Conservation (phyloP, 2,329 filamentous ascomycete genomes). For the Thermomyces lanuginosus region DNA sequence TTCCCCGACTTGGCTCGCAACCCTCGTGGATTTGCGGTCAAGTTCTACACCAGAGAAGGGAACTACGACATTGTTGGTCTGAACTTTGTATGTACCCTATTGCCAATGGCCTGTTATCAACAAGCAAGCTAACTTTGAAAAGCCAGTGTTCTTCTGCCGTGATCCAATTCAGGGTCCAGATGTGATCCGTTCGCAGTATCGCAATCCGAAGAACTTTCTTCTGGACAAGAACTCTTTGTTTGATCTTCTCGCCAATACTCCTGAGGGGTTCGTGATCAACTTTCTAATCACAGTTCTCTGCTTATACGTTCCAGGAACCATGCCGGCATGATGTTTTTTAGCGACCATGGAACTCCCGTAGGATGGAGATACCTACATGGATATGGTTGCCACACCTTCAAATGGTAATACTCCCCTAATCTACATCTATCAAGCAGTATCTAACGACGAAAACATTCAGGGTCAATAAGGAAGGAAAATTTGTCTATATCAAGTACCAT, state of each 20-base stretch:
- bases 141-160: conserved; percentile 35
- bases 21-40: conserved; percentile 34
- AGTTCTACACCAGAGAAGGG: conserved; percentile 34
- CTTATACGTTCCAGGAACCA: conserved; percentile 22
- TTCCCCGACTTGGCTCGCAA: conserved; percentile 32
- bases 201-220: conserved; percentile 34
- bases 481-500: conserved; percentile 38
- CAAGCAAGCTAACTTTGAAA: too few relatives aligned
- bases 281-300: neutral
- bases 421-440: too few relatives aligned
- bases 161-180: conserved; percentile 33
- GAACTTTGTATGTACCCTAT: conserved; percentile 23
- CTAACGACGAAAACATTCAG: conserved; percentile 9
- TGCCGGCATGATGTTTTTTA: conserved; percentile 35
- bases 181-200: conserved; percentile 32
- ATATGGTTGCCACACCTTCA: conserved; percentile 34
- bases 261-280: conserved; percentile 18
- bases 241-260: conserved; percentile 34
- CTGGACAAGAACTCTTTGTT: conserved; percentile 34
- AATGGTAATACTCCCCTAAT: too few relatives aligned
- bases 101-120: neutral
- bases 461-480: conserved; percentile 32
- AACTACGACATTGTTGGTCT: conserved; percentile 35
- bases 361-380: conserved; percentile 29
- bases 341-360: conserved; percentile 33